Base-by-base conservation (phyloP, 345 rosid species). In the Lepidium africanum region DNA sequence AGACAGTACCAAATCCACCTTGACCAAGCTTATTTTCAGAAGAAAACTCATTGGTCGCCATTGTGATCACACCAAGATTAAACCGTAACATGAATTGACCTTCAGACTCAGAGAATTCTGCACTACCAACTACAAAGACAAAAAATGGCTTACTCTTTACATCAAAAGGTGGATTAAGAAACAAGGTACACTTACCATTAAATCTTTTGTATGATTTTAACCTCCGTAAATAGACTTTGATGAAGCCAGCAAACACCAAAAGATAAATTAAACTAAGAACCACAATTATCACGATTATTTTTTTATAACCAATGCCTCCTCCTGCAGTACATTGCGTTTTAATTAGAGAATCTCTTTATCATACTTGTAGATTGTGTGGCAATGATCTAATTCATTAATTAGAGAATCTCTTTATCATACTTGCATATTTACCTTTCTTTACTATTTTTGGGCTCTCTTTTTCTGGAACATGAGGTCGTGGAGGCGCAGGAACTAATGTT, bases 1-100 rank as follows among this genome's bases (percentile, higher is more conserved):
- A 73, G 6, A 81, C 84, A 0, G 50, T 49, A n/a, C 82, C 80
- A 45, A 75, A 81, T 10, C 84, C 82, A 25, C 84, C 84, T 55
- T 63, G 43, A 5, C 83, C 81, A 16, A 80, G 71, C 67, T 17
- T 56, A 38, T 77, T 80, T 7, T 25, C 43, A 30, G 15, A 9
- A 10, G 79, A 74, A 37, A 77, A 80, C n/a, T 63, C 54, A 61
- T 62, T 3, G n/a, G 65, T 48, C 35, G 70, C 69, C 35, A 33
- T 8, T 32, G 10, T 2, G 15, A 57, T 19, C 30, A 39, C 38
- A 13, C 9, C 17, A 17, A 57, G 35, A 57, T 57, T 14, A 13
- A 67, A 67, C 35, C 63, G 63, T 17, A 67, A 21, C 72, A 67
- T 43, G 10, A 32, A 48, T 45, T 56, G 64, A 68, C 56, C 30